A percentile compares a stretch with the other conserved stretches of the same genome.
Conservation (phyloP, 2,329 filamentous ascomycete species). For the Hypoxylon sp. region DNA sequence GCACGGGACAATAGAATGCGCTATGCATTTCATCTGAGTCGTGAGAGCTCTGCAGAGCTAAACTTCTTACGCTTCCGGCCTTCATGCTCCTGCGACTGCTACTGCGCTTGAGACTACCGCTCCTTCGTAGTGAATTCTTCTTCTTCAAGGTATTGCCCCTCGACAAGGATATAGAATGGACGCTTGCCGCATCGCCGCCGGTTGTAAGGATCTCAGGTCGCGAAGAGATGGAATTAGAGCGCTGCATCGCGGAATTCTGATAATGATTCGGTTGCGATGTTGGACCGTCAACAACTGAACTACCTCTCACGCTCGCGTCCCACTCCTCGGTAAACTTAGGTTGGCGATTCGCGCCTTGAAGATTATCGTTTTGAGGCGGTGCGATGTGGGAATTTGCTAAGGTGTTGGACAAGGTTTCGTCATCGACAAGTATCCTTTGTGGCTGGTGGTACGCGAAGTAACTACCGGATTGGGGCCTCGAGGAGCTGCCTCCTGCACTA, state of each 20-base stretch:
- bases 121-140: slow-evolving; percentile 82
- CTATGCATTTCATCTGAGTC: slow-evolving; percentile 82
- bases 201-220: slow-evolving; percentile 66
- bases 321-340: slow-evolving; percentile 79
- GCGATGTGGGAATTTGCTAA: slow-evolving; percentile 55
- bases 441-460: slow-evolving; percentile 53
- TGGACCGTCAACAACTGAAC: slow-evolving; percentile 71
- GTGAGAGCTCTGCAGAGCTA: slow-evolving; percentile 77
- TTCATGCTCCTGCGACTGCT: slow-evolving; percentile 85
- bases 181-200: slow-evolving; percentile 54
- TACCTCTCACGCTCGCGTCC: slow-evolving; percentile 77
- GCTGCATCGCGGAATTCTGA: slow-evolving; percentile 64
- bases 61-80: slow-evolving; percentile 87
- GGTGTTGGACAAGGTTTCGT: slow-evolving; percentile 57
- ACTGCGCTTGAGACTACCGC: slow-evolving; percentile 81
- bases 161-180: slow-evolving; percentile 58
- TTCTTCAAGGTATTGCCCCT: slow-evolving; percentile 86
- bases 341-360: slow-evolving; percentile 48
- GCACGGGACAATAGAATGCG: slow-evolving; percentile 90
- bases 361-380: slow-evolving; percentile 48
- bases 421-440: slow-evolving; percentile 49
- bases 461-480: slow-evolving; percentile 44
- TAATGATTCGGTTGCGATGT: slow-evolving; percentile 45
- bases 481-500: slow-evolving; percentile 33
- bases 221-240: slow-evolving; percentile 72